These are phyloP conservation scores for Stephania yunnanensis DNA, from an alignment of 164 flowering plant species.

Conservation along the genomic window DNA sequence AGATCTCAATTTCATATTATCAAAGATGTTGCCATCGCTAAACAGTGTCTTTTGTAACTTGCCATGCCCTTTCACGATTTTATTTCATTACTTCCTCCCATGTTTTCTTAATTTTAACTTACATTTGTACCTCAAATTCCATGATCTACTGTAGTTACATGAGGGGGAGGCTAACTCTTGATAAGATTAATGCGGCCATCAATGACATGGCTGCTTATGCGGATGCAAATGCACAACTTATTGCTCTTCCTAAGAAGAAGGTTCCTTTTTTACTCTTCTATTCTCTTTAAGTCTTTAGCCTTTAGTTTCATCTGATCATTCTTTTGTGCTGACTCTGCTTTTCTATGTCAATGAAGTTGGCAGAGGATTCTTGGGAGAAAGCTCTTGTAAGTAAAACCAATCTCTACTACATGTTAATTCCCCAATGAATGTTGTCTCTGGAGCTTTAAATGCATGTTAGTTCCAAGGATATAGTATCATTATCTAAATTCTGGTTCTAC, in stretches of 20 bases:
- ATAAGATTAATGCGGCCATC: constrained; percentile 82
- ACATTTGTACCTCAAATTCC: neutral
- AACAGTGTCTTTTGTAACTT: neutral
- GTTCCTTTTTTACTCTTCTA: constrained; percentile 20
- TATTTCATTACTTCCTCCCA: neutral
- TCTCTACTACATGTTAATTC: constrained; percentile 4
- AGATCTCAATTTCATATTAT: neutral
- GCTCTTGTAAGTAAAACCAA: constrained; percentile 63
- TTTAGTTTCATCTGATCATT: neutral
- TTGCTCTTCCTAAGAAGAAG: constrained; percentile 76
- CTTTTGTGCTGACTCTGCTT: constrained; percentile 22
- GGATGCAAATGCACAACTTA: constrained; percentile 78
- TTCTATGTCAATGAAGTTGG: constrained; percentile 44
- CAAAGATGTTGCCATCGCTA: neutral
- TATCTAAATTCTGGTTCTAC: neutral
- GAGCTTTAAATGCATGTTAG: neutral
- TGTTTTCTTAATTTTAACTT: neutral
- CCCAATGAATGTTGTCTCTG: neutral
- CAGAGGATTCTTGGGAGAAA: constrained; percentile 67
- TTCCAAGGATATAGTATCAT: neutral
- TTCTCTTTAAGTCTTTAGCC: neutral
- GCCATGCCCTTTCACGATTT: neutral
- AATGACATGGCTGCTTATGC: constrained; percentile 90
- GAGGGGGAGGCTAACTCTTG: constrained; percentile 92
- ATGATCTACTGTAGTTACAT: constrained; percentile 56